Evolutionary conservation across 108 stramenopile species (phyloP).

Genomic region (Cyclostephanos invisitatus): DNA sequence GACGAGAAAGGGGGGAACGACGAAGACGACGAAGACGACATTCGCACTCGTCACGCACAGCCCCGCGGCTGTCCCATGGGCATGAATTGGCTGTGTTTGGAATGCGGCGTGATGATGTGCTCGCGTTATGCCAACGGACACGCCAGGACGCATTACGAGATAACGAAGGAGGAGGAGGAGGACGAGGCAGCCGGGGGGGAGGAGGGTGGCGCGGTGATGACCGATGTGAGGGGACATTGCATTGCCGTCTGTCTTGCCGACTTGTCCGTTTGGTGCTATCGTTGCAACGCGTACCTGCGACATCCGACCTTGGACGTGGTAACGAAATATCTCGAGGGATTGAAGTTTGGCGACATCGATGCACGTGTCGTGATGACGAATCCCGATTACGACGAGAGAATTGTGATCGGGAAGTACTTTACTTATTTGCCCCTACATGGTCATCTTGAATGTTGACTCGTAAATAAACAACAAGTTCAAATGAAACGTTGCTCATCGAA

Average conservation of each 20-base stretch:
- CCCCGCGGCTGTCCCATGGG: slow-evolving; percentile 8
- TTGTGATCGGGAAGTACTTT: no score
- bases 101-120: slow-evolving; percentile 62
- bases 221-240: slow-evolving; percentile 49
- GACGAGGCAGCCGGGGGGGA: slow-evolving; percentile 10
- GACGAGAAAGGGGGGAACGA: slow-evolving; percentile 9
- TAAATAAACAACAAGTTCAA: no score
- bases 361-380: no score
- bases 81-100: slow-evolving; percentile 81
- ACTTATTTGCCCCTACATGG: no score
- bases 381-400: no score
- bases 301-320: slow-evolving; percentile 41
- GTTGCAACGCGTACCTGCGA: slow-evolving; percentile 61
- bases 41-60: no score
- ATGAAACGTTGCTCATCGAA: no score
- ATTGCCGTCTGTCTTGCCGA: slow-evolving; percentile 69
- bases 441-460: no score
- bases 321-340: slow-evolving; percentile 43
- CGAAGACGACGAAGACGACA: background rate
- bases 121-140: slow-evolving; percentile 80
- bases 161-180: slow-evolving; percentile 42
- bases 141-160: slow-evolving; percentile 64
- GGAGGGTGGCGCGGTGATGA: background rate
- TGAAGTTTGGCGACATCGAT: slow-evolving; percentile 52
- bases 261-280: slow-evolving; percentile 83